Evolutionary conservation across 306 rosid species (phyloP).

Genomic region (Castanospermum australe): DNA sequence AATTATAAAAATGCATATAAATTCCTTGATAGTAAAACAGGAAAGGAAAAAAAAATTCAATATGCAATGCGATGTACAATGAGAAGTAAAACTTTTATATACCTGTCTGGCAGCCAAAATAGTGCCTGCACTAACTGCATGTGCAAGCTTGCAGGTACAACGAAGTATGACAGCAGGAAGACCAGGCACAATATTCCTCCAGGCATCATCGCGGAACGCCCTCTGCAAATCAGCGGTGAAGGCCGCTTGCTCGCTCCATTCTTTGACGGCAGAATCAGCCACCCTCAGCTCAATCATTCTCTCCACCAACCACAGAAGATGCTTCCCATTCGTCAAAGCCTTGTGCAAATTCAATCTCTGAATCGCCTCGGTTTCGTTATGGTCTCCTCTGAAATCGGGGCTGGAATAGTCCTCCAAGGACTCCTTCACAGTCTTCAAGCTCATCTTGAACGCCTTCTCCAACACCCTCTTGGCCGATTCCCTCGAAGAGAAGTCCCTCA

Average conservation of each 20-base stretch:
- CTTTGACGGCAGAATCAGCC: constrained; percentile 71
- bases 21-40: background rate
- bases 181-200: constrained; percentile 89
- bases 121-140: constrained; percentile 71
- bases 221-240: constrained; percentile 80
- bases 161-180: constrained; percentile 79
- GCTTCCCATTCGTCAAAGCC: constrained; percentile 74
- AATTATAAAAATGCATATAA: background rate
- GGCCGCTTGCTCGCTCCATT: constrained; percentile 79
- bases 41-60: background rate
- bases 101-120: constrained; percentile 81
- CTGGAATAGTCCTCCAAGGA: constrained; percentile 88
- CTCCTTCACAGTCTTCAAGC: constrained; percentile 74
- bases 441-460: constrained; percentile 64
- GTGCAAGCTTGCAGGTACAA: constrained; percentile 75
- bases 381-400: constrained; percentile 77
- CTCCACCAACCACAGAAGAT: constrained; percentile 81
- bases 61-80: background rate
- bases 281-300: constrained; percentile 94
- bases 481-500: constrained; percentile 72
- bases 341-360: constrained; percentile 87
- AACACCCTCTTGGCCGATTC: constrained; percentile 78
- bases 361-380: constrained; percentile 85
- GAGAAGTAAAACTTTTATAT: background rate
- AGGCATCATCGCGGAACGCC: constrained; percentile 80